Percentiles rank a stretch among this genome's conserved stretches.
These are phyloP conservation scores for Helicostylum pulchrum DNA, from an alignment of 192 early-diverging fungal species.

Conservation along the genomic window DNA sequence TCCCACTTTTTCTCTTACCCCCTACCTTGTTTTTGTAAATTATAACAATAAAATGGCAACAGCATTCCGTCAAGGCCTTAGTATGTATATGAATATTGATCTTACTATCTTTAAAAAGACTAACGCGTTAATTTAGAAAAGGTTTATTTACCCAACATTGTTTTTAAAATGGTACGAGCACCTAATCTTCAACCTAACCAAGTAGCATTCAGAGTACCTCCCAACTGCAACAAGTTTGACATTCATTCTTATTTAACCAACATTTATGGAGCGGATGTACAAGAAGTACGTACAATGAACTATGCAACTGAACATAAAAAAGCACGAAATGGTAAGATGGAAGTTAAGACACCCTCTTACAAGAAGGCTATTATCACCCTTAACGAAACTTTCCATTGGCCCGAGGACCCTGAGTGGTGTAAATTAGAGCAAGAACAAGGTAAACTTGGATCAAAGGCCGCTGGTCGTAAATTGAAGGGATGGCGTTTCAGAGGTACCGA, in stretches of 20 bases:
- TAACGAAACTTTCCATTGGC: conserved; percentile 47
- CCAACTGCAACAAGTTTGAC: conserved; percentile 90
- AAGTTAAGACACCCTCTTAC: conserved; percentile 37
- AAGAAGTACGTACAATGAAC: conserved; percentile 88
- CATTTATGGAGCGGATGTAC: conserved; percentile 79
- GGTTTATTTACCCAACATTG: conserved; percentile 84
- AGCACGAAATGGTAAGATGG: conserved; percentile 37
- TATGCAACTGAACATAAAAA: conserved; percentile 59
- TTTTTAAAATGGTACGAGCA: conserved; percentile 77
- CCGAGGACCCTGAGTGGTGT: conserved; percentile 39
- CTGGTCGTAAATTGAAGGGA: conserved; percentile 49
- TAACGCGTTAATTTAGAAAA: conserved; percentile 34
- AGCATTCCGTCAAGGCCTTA: conserved; percentile 26
- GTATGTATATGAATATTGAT: conserved; percentile 19
- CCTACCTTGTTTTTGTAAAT: not conserved
- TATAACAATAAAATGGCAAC: conserved; percentile 10
- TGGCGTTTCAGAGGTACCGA: conserved; percentile 49
- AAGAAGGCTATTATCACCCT: conserved; percentile 64
- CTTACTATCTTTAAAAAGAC: not conserved
- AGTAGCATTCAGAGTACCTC: conserved; percentile 88
- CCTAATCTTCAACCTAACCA: conserved; percentile 79
- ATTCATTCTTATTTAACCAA: conserved; percentile 81
- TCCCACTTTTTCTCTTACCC: not conserved
- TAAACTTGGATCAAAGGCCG: conserved; percentile 38
- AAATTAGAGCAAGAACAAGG: conserved; percentile 43